Conservation (phyloP, 192 early-diverging fungal genomes). For the Chytriomyces hyalinus region DNA sequence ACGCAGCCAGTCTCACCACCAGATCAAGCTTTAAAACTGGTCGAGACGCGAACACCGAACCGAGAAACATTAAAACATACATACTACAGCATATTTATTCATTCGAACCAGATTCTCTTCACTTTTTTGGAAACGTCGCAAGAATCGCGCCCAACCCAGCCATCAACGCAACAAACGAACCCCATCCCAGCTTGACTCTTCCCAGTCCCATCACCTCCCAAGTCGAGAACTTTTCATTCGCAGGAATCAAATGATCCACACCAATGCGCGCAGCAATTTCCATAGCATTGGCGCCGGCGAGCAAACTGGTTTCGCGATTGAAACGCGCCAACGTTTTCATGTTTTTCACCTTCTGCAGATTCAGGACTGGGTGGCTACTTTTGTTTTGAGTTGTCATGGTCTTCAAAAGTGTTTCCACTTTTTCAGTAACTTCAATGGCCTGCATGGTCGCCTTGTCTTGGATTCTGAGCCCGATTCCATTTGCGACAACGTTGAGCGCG, state of each 20-base stretch:
- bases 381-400: neutral
- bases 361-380: neutral
- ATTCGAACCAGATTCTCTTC: too few relatives aligned
- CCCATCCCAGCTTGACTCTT: neutral
- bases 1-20: too few relatives aligned
- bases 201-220: neutral
- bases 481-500: neutral
- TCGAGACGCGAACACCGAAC: too few relatives aligned
- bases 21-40: too few relatives aligned
- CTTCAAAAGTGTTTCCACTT: neutral
- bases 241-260: slow-evolving; percentile 15
- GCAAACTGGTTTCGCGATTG: slow-evolving; percentile 4
- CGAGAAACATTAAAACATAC: too few relatives aligned
- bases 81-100: too few relatives aligned
- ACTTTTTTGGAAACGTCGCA: too few relatives aligned
- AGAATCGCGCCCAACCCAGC: too few relatives aligned
- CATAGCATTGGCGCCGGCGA: slow-evolving; percentile 11
- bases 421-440: neutral
- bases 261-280: slow-evolving; percentile 12
- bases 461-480: slow-evolving; percentile 1
- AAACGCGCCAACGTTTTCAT: slow-evolving; percentile 5
- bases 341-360: neutral
- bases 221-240: neutral
- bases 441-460: slow-evolving; percentile 6
- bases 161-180: too few relatives aligned